phyloP scores from a whole-genome alignment of 2,329 filamentous ascomycete genomes.

The Aspergillus felis region DNA sequence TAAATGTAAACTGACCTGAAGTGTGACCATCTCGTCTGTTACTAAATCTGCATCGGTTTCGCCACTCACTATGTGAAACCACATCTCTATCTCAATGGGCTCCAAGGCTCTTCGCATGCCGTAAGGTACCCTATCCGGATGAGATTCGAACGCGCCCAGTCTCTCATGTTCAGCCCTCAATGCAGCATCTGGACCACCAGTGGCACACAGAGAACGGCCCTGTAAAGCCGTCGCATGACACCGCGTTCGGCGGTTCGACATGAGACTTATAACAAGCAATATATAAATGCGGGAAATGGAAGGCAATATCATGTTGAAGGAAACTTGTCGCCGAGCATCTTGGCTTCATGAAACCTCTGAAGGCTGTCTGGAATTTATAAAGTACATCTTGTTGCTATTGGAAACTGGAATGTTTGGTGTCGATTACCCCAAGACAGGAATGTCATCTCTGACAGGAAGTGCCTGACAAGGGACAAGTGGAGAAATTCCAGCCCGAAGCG shows the following conservation, averaged over 20 bases:
- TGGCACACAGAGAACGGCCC: slow-evolving; percentile 29
- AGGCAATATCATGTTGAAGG: neutral
- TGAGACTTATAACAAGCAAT: slow-evolving; percentile 14
- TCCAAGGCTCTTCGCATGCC: slow-evolving; percentile 15
- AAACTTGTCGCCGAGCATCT: neutral
- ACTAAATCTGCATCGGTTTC: slow-evolving; percentile 24
- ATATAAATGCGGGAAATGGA: slow-evolving; percentile 15
- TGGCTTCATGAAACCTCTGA: neutral
- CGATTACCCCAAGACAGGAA: slow-evolving; percentile 1
- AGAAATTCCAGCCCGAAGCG: neutral
- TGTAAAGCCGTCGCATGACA: slow-evolving; percentile 14
- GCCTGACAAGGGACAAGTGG: neutral
- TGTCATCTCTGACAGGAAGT: neutral
- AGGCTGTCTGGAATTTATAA: neutral
- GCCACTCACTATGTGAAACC: slow-evolving; percentile 42
- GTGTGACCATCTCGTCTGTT: slow-evolving; percentile 31
- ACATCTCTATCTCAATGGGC: slow-evolving; percentile 38
- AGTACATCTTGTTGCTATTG: neutral
- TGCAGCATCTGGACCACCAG: slow-evolving; percentile 22
- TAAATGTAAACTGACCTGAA: slow-evolving; percentile 27
- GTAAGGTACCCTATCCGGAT: slow-evolving; percentile 4
- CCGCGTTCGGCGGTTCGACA: slow-evolving; percentile 12
- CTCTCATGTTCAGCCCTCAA: slow-evolving; percentile 25
- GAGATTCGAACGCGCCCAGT: slow-evolving; percentile 17
- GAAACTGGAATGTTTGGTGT: neutral